A percentile compares a stretch with the other conserved stretches of the same genome.
Evolutionary conservation across 1,139 yeast genomes (phyloP).

Genomic region (Protomyces inouyei): DNA sequence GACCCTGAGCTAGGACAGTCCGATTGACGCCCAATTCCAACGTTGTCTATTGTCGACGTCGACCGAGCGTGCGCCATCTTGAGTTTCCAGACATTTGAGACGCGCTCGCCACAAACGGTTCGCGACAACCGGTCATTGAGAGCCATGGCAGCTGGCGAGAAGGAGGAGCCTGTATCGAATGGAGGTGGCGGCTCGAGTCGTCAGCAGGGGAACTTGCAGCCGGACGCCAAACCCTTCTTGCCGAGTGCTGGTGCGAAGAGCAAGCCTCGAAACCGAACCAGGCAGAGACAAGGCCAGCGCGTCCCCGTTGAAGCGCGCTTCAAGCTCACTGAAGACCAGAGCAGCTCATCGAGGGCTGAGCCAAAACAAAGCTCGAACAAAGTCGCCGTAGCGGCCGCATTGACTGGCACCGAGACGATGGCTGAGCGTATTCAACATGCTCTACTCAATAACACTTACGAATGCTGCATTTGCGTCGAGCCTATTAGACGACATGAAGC

Average conservation of each 20-base stretch:
- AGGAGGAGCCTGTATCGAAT: no score
- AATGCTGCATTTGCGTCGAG: slow-evolving; percentile 35
- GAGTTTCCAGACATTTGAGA: no score
- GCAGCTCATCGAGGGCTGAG: not conserved
- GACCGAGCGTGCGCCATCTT: no score
- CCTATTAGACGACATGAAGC: slow-evolving; percentile 31
- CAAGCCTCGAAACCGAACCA: not conserved
- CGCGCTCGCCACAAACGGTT: no score
- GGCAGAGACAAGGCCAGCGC: not conserved
- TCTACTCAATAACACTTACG: slow-evolving; percentile 28
- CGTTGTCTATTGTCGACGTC: no score
- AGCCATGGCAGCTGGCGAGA: no score
- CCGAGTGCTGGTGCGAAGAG: not conserved
- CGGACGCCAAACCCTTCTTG: not conserved
- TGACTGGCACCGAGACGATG: slow-evolving; percentile 5
- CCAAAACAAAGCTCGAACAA: not conserved
- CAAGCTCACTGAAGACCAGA: not conserved
- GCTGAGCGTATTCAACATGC: slow-evolving; percentile 15
- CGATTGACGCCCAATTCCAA: no score
- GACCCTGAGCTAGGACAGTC: no score
- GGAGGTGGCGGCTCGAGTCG: no score
- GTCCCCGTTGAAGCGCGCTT: not conserved
- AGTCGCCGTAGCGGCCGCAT: not conserved
- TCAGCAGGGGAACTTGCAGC: not conserved
- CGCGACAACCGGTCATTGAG: no score